Evolutionary conservation across 805 yeast genomes (phyloP), one percentile per base, ranked within the genome.

Genomic region (Komagataella mondaviorum): DNA sequence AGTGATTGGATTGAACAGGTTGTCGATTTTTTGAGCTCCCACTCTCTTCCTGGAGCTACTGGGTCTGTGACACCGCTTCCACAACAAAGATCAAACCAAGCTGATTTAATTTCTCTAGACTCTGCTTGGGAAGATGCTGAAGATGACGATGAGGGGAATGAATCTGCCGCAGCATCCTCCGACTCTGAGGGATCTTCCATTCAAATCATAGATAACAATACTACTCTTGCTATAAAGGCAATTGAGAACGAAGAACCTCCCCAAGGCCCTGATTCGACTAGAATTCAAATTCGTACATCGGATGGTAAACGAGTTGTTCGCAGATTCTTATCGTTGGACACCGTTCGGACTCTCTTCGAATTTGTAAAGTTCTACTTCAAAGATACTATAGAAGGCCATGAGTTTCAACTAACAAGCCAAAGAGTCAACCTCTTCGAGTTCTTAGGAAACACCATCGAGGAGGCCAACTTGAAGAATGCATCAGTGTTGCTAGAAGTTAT

Each of bases 201-300:
- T 44, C 46, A 44, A 44, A 7, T 44, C n/a, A 55, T 45, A 43
- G 20, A 10, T 47, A 45, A n/a, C 24, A 14, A 12, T 50, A 48
- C 51, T 45, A 7, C 48, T 16, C 30, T 46, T 4, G 51, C 39
- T 0, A 82, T 88, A 6, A 48, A 61, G 30, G 72, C 90, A 0
- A 57, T 60, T 1, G 74, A 72, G 46, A 78, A 80, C 52, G 69
- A 70, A 0, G 96, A 89, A 59, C 95, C 96, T 0, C 62, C 66
- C 5, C 45, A 53, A 3, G 81, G 76, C 8, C 75, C 78, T 0
- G 66, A 71, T 6, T 71, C 81, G 0, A 68, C 73, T 0, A 72
- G 96, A 59, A 77, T 93, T 23, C 98, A 93, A 66, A 76, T 93
- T n/a, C 73, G 96, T 53, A 76, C 87, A 24, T 93, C 90, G 16